Base-by-base conservation (phyloP, 164 flowering plant species). In the Aristolochia contorta region DNA sequence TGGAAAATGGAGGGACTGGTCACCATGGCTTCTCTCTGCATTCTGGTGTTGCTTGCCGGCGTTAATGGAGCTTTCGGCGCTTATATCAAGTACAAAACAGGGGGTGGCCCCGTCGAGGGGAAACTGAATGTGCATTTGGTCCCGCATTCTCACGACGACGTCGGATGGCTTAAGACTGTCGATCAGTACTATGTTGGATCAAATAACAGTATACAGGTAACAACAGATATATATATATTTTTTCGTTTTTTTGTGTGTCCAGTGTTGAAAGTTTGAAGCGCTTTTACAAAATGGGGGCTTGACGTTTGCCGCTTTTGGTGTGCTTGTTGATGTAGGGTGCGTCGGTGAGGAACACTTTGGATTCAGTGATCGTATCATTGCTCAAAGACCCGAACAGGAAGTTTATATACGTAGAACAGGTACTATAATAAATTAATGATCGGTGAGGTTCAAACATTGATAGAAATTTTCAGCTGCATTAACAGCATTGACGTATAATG, bases 111-210 rank as follows among this genome's bases (percentile, higher is more conserved):
- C n/a, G 84, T 81, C 24, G 73, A 79, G 1, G 89, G 74, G 5
- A 87, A 87, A 54, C 49, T 91, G 22, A 91, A 91, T 71, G 91
- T 91, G 18, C 97, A 91, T 66, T 69, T 91, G 80, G 95, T 91
- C 54, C 73, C 95, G 62, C 97, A 91, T 71, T 61, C 89, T 0
- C 97, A 91, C 66, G 95, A 87, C 45, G 97, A 87, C 57, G 97
- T 91, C 47, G 95, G 97, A 0, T 91, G 97, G 95, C 68, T 91
- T 68, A 91, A 91, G 76, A 90, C 97, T 10, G 77, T 90, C 64
- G 95, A 90, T 78, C 95, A 90, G 78, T 87, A 87, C 78, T 91
- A 83, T 54, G 81, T 78, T 54, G 95, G 95, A 53, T 77, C 85
- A 50, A 91, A 91, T 65, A 91, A 87, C 67, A 78, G 91, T n/a